phyloP scores from a whole-genome alignment of 495 filamentous ascomycete species.

The Penicillium nucicola region DNA sequence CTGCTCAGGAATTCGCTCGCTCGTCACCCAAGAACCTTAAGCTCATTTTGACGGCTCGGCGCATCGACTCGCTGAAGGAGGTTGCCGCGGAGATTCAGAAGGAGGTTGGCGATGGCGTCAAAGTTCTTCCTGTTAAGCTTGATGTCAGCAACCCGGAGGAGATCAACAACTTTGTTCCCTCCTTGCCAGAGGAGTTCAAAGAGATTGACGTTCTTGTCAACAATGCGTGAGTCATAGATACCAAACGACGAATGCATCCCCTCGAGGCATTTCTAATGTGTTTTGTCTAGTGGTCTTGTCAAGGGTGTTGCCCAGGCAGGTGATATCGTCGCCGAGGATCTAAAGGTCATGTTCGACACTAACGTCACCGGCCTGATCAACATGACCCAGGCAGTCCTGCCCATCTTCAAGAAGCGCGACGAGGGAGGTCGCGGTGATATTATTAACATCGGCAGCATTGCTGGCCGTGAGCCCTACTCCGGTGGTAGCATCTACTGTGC shows the following conservation, averaged over 20 bases:
- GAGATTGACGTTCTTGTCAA: conserved; percentile 91
- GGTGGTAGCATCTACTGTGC: conserved; percentile 97
- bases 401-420: conserved; percentile 74
- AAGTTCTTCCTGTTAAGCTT: conserved; percentile 76
- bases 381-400: conserved; percentile 91
- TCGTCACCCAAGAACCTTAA: conserved; percentile 78
- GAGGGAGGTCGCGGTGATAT: conserved; percentile 87
- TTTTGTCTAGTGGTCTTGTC: conserved; percentile 64
- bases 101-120: conserved; percentile 77
- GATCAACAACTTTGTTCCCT: conserved; percentile 68
- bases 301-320: conserved; percentile 86
- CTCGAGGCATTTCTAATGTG: conserved; percentile 5
- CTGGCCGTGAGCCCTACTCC: conserved; percentile 83
- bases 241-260: not conserved
- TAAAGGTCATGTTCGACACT: conserved; percentile 83
- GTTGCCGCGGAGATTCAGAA: conserved; percentile 73
- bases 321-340: conserved; percentile 77
- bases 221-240: conserved; percentile 71
- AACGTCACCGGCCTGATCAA: conserved; percentile 94
- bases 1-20: conserved; percentile 87
- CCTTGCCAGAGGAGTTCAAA: conserved; percentile 77
- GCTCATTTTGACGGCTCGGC: conserved; percentile 82
- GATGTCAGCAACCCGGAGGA: conserved; percentile 83
- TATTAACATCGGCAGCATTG: conserved; percentile 96
- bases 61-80: conserved; percentile 72